Evolutionary conservation across 257 asterid genomes (phyloP).

Genomic region (Lycium ferocissimum): DNA sequence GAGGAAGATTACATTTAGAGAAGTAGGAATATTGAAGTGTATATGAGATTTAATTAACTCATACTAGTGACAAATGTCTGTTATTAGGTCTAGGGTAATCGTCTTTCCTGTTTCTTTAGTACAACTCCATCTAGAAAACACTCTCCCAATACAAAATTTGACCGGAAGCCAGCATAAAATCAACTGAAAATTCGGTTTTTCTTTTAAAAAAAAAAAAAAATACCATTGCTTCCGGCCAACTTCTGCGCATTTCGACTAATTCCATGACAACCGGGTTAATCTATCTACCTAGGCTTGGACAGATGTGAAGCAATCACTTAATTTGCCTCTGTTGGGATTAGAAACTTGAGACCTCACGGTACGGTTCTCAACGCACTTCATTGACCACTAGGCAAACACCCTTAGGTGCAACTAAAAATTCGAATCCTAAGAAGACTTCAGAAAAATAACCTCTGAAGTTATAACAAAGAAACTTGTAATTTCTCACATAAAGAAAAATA

Average conservation of each 20-base stretch:
- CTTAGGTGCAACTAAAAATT: neutral
- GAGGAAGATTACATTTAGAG: neutral
- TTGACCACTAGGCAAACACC: neutral
- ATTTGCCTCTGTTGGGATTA: too few species aligned
- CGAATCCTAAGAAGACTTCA: neutral
- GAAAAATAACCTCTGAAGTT: neutral
- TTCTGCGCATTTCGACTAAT: neutral
- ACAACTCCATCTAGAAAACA: neutral
- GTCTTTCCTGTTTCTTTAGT: neutral
- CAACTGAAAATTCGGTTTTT: neutral
- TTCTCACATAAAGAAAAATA: too few species aligned
- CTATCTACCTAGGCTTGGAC: too few species aligned
- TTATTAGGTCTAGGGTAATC: neutral
- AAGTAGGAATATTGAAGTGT: neutral
- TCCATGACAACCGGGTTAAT: neutral
- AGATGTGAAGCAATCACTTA: too few species aligned
- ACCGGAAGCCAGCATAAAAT: neutral
- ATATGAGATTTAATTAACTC: neutral
- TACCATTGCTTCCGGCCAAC: neutral
- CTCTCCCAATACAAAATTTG: neutral
- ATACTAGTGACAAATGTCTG: neutral
- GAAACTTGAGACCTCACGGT: neutral
- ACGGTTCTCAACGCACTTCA: neutral
- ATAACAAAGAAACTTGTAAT: neutral
- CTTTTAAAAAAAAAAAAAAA: too few species aligned